Percentiles rank a stretch among this genome's conserved stretches.
Evolutionary conservation across 257 asterid species (phyloP).

Genomic region (Lantana camara): DNA sequence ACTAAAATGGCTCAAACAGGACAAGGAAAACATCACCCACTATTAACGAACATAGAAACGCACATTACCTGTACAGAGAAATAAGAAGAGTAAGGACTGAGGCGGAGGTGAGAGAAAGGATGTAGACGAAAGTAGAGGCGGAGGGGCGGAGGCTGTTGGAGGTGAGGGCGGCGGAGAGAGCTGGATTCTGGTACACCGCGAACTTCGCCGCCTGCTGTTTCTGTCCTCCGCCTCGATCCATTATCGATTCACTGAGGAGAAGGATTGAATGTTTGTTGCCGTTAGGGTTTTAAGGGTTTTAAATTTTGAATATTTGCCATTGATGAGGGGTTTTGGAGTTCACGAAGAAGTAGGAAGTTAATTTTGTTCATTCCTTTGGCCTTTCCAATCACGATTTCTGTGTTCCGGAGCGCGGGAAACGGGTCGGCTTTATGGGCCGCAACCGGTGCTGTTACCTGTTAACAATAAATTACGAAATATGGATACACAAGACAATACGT

Average conservation of each 20-base stretch:
- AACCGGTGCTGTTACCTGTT: neutral
- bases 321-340: conserved; percentile 28
- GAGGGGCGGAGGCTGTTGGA: conserved; percentile 76
- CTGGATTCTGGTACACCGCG: conserved; percentile 78
- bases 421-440: neutral
- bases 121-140: conserved; percentile 51
- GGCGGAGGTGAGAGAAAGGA: conserved; percentile 51
- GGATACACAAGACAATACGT: too few species aligned
- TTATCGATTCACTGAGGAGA: conserved; percentile 15
- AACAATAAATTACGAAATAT: too few species aligned
- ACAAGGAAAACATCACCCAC: neutral
- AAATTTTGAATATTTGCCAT: conserved; percentile 26
- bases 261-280: neutral
- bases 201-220: conserved; percentile 56
- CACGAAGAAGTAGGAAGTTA: neutral
- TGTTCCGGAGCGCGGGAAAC: neutral
- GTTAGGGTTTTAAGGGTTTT: conserved; percentile 29
- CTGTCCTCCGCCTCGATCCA: conserved; percentile 47
- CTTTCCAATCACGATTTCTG: neutral
- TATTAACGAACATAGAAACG: conserved; percentile 1
- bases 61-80: conserved; percentile 43
- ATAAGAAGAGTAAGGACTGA: conserved; percentile 49
- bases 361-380: neutral
- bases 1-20: conserved; percentile 11
- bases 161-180: conserved; percentile 84